These are phyloP conservation scores for Didymosphaeria variabile DNA, from an alignment of 2,329 filamentous ascomycete genomes.

Conservation along the genomic window DNA sequence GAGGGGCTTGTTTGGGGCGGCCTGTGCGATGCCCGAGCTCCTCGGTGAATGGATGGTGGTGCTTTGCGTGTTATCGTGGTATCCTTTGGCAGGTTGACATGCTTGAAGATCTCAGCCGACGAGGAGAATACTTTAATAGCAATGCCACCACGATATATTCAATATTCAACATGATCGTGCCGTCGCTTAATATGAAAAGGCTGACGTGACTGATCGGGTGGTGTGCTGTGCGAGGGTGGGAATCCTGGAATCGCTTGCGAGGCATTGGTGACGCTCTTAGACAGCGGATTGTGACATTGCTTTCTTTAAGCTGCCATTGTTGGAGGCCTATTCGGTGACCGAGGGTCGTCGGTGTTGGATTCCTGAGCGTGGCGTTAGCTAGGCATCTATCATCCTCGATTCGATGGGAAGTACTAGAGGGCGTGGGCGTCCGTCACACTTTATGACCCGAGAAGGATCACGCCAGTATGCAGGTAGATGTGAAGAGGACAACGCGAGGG, in stretches of 20 bases:
- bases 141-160: slow-evolving; percentile 43
- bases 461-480: background rate
- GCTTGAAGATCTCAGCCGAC: slow-evolving; percentile 13
- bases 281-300: background rate
- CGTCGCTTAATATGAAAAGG: background rate
- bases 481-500: background rate
- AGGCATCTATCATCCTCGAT: background rate
- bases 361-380: background rate
- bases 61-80: slow-evolving; percentile 28
- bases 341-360: slow-evolving; percentile 1
- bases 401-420: background rate
- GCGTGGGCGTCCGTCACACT: background rate
- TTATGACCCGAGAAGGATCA: slow-evolving; percentile 4
- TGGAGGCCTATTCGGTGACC: slow-evolving; percentile 2
- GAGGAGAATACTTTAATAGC: slow-evolving; percentile 34
- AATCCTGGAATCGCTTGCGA: slow-evolving; percentile 1
- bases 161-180: slow-evolving; percentile 12
- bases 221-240: background rate
- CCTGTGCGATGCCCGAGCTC: slow-evolving; percentile 43
- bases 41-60: slow-evolving; percentile 19
- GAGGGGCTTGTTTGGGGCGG: slow-evolving; percentile 38
- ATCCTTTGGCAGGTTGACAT: slow-evolving; percentile 22
- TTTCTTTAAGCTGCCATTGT: slow-evolving; percentile 4
- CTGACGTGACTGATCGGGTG: background rate
- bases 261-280: background rate